Evolutionary conservation across 2,329 filamentous ascomycete species (phyloP).

Genomic region (Thyridium curvatum): DNA sequence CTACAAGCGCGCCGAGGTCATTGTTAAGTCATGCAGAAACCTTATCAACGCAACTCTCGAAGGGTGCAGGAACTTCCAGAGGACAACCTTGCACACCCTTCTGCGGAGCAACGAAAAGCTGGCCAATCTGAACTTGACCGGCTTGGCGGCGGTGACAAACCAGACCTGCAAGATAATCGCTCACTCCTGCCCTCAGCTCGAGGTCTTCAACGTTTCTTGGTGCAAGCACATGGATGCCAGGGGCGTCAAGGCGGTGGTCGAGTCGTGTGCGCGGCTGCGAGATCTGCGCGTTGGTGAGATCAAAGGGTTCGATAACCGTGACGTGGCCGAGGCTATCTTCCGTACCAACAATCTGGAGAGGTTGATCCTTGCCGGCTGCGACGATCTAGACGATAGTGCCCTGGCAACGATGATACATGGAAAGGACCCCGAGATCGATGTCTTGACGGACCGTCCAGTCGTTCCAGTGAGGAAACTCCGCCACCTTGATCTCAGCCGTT

Average conservation of each 20-base stretch:
- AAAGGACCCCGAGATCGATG: constrained; percentile 68
- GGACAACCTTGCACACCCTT: constrained; percentile 70
- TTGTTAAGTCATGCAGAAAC: constrained; percentile 81
- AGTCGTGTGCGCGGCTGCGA: constrained; percentile 64
- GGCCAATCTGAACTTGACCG: constrained; percentile 80
- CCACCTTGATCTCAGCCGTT: constrained; percentile 80
- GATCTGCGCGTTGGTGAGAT: constrained; percentile 82
- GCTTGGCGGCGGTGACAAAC: constrained; percentile 73
- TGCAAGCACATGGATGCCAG: constrained; percentile 78
- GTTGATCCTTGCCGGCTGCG: constrained; percentile 75
- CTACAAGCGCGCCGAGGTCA: constrained; percentile 67
- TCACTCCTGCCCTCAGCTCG: constrained; percentile 72
- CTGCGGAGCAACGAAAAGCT: constrained; percentile 68
- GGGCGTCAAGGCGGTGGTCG: constrained; percentile 67
- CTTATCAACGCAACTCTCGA: constrained; percentile 83
- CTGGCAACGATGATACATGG: constrained; percentile 73
- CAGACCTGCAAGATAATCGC: constrained; percentile 81
- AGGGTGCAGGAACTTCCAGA: constrained; percentile 79
- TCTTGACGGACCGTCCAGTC: constrained; percentile 68
- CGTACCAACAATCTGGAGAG: constrained; percentile 74
- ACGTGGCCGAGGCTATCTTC: constrained; percentile 70
- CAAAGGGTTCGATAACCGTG: constrained; percentile 67
- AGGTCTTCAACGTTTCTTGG: constrained; percentile 87
- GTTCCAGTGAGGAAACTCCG: constrained; percentile 74
- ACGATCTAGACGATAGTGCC: constrained; percentile 68